Base-by-base conservation (phyloP, 179 eudicot species). In the Corrigiola litoralis region DNA sequence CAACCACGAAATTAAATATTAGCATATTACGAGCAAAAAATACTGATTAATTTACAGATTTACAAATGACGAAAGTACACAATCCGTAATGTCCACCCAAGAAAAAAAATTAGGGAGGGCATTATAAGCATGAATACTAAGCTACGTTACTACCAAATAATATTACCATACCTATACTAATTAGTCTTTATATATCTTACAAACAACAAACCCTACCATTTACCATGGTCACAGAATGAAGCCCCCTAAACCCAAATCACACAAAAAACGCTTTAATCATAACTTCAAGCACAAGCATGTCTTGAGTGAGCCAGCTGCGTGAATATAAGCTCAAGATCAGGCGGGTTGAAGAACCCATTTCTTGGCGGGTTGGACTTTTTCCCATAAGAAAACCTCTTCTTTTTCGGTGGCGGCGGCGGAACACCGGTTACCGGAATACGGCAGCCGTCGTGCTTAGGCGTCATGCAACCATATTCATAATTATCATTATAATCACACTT, bases 391-490 rank as follows among this genome's bases (percentile, higher is more conserved):
- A 50, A 44, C 17, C 77, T 68, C 77, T 67, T 80, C 75, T 84
- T 87, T 76, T 66, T 77, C 7, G 89, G 89, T 23, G 94, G 89
- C 17, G 89, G 89, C 4, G 94, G 94, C 21, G 86, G 85, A 20
- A 42, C 65, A 1, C 17, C 12, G 51, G 68, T 55, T 65, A 25
- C 84, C 72, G 79, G 77, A 18, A 79, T 84, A 20, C 34, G 68
- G 31, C 65, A 32, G 4, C 71, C 68, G 20, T 69, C 84, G 7
- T 68, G 82, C 49, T 59, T 67, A 6, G 89, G 94, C 14, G 87
- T 87, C 70, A 58, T 61, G 52, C 87, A 82, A 17, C 76, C 82
- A 4, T 20, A 31, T 25, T 32, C 33, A 16, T 46, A 27, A 25
- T 13, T 37, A 21, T 25, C 5, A 24, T 16, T 48, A 27, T 47